These are phyloP conservation scores for Phytophthora crassamura DNA, from an alignment of 352 stramenopile species.

Conservation along the genomic window DNA sequence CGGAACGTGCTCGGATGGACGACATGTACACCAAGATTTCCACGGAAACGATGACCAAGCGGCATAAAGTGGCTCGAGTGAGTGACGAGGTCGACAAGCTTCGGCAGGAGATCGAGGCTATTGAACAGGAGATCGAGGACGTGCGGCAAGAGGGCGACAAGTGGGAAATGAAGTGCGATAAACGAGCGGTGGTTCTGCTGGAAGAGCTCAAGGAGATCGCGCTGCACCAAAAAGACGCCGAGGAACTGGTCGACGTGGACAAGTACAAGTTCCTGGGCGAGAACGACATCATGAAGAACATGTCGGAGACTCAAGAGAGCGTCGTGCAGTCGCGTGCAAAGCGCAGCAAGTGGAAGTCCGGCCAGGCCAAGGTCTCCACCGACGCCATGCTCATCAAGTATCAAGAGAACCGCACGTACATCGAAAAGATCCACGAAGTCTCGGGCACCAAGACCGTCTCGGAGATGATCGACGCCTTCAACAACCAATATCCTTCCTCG, in stretches of 20 bases:
- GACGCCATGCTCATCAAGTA: slow-evolving; percentile 78
- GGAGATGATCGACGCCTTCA: slow-evolving; percentile 88
- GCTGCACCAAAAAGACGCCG: slow-evolving; percentile 57
- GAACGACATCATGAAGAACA: slow-evolving; percentile 73
- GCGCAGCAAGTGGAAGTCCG: slow-evolving; percentile 72
- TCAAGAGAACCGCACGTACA: slow-evolving; percentile 80
- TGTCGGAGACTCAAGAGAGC: slow-evolving; percentile 58
- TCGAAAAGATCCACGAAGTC: slow-evolving; percentile 86
- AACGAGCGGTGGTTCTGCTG: slow-evolving; percentile 52
- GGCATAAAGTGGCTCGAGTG: slow-evolving; percentile 52
- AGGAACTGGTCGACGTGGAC: slow-evolving; percentile 57
- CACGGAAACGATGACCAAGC: slow-evolving; percentile 63
- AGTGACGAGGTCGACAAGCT: slow-evolving; percentile 64
- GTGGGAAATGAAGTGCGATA: slow-evolving; percentile 68
- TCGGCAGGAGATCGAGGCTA: slow-evolving; percentile 52
- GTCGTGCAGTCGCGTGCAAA: slow-evolving; percentile 58
- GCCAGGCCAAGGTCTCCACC: slow-evolving; percentile 68
- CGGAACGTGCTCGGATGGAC: slow-evolving; percentile 77
- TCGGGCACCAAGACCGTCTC: slow-evolving; percentile 79
- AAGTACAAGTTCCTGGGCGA: slow-evolving; percentile 79
- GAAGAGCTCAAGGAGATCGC: slow-evolving; percentile 80
- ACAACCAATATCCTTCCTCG: slow-evolving; percentile 73
- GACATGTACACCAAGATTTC: slow-evolving; percentile 79
- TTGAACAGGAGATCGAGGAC: slow-evolving; percentile 69
- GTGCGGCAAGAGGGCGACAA: slow-evolving; percentile 64